Percentiles rank a stretch among this genome's conserved stretches.
Evolutionary conservation across 768 basidiomycete genomes (phyloP).

Genomic region (Pleurotus salmoneostramineus): DNA sequence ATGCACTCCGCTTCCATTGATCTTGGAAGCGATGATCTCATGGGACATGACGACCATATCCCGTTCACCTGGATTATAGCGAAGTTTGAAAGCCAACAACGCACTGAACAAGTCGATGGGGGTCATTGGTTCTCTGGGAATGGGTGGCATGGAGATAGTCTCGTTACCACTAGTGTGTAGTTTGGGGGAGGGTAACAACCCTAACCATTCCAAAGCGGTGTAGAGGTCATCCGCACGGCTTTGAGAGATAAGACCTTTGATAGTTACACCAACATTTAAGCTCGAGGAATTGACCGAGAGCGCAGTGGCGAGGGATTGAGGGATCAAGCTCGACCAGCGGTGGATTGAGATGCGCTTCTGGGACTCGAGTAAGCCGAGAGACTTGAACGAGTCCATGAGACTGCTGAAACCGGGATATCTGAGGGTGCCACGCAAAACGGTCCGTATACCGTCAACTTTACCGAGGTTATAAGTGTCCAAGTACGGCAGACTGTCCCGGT

Average conservation of each 20-base stretch:
- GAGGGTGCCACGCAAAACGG: conserved; percentile 78
- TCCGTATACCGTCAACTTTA: conserved; percentile 37
- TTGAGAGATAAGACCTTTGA: conserved; percentile 13
- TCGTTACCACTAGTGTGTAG: conserved; percentile 5
- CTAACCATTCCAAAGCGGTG: conserved; percentile 52
- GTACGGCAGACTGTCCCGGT: conserved; percentile 78
- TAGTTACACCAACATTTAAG: neutral
- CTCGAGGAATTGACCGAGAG: conserved; percentile 8
- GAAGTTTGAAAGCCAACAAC: conserved; percentile 67
- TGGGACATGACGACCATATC: conserved; percentile 89
- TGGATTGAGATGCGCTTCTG: conserved; percentile 27
- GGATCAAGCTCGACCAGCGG: conserved; percentile 35
- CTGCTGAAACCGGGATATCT: conserved; percentile 84
- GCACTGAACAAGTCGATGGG: conserved; percentile 76
- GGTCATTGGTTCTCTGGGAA: conserved; percentile 37
- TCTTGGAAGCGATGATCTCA: conserved; percentile 56
- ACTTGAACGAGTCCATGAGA: conserved; percentile 69
- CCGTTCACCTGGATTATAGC: conserved; percentile 65
- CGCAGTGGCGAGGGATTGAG: conserved; percentile 19
- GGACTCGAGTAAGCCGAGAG: conserved; percentile 63
- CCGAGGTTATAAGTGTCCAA: conserved; percentile 59
- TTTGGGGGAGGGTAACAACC: conserved; percentile 17
- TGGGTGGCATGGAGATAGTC: conserved; percentile 27
- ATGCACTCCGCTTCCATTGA: conserved; percentile 1
- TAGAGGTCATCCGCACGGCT: conserved; percentile 21